These are phyloP conservation scores for Hemisphaericaspora xylofermentans DNA, from an alignment of 1,139 yeast genomes.

Conservation along the genomic window DNA sequence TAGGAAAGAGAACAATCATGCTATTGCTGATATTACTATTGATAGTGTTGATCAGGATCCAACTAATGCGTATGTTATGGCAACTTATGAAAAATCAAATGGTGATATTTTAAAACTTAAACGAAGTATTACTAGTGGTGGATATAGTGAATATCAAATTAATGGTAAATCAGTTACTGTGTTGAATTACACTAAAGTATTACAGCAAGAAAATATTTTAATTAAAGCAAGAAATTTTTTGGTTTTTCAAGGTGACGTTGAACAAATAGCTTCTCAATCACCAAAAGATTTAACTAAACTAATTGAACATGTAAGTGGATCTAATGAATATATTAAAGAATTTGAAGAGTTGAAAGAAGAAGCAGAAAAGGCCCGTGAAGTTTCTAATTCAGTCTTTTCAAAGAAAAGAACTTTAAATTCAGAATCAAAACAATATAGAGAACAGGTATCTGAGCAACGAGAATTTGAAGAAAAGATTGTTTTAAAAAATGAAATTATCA, in stretches of 20 bases:
- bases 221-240: conserved; percentile 88
- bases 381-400: conserved; percentile 63
- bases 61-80: conserved; percentile 74
- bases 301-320: conserved; percentile 83
- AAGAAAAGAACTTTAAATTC: conserved; percentile 71
- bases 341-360: conserved; percentile 69
- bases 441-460: conserved; percentile 73
- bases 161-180: conserved; percentile 64
- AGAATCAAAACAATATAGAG: conserved; percentile 78
- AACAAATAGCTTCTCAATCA: conserved; percentile 86
- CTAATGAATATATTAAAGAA: conserved; percentile 63
- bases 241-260: conserved; percentile 97
- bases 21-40: conserved; percentile 17
- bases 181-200: conserved; percentile 59
- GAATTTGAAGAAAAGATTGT: conserved; percentile 58
- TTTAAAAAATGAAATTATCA: conserved; percentile 47
- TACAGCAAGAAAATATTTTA: conserved; percentile 80
- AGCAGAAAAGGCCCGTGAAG: conserved; percentile 65
- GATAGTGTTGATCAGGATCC: conserved; percentile 41
- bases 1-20: conserved; percentile 26
- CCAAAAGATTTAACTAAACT: conserved; percentile 71
- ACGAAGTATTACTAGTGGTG: conserved; percentile 54
- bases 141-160: conserved; percentile 69
- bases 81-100: conserved; percentile 64
- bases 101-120: conserved; percentile 54